Conservation (phyloP, 768 basidiomycete species). For the Leccinum disarticulatum region DNA sequence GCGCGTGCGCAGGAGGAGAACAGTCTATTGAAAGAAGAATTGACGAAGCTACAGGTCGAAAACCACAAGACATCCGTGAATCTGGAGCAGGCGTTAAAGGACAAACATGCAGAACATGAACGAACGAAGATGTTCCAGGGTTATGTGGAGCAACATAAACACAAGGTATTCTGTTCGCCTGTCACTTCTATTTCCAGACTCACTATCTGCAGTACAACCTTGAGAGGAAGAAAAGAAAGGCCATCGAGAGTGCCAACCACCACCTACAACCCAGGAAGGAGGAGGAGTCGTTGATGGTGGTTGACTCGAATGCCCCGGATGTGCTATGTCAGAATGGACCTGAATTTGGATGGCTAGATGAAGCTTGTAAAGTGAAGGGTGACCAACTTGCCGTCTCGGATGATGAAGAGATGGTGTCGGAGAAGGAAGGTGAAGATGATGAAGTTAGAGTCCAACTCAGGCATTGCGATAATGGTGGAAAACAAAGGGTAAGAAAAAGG, state of each 20-base stretch:
- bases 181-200: not conserved
- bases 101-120: slow-evolving; percentile 17
- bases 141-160: slow-evolving; percentile 21
- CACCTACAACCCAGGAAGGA: slow-evolving; percentile 15
- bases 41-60: slow-evolving; percentile 23
- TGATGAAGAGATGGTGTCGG: slow-evolving; percentile 13
- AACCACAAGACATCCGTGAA: slow-evolving; percentile 19
- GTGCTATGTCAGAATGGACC: slow-evolving; percentile 8
- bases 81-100: slow-evolving; percentile 16
- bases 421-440: slow-evolving; percentile 24
- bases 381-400: slow-evolving; percentile 20
- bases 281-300: slow-evolving; percentile 31
- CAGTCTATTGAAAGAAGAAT: slow-evolving; percentile 20
- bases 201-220: slow-evolving; percentile 18
- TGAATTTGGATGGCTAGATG: slow-evolving; percentile 28
- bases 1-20: slow-evolving; percentile 13
- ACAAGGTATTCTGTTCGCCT: slow-evolving; percentile 17
- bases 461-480: slow-evolving; percentile 1
- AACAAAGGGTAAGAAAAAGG: slow-evolving; percentile 13
- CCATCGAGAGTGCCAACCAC: slow-evolving; percentile 16
- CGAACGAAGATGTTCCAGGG: slow-evolving; percentile 25
- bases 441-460: slow-evolving; percentile 14
- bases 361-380: slow-evolving; percentile 29
- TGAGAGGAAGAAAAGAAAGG: slow-evolving; percentile 29
- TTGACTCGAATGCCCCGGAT: slow-evolving; percentile 29